Evolutionary conservation across 2,329 filamentous ascomycete genomes (phyloP).

Genomic region (Pseudogymnoascus sp.): DNA sequence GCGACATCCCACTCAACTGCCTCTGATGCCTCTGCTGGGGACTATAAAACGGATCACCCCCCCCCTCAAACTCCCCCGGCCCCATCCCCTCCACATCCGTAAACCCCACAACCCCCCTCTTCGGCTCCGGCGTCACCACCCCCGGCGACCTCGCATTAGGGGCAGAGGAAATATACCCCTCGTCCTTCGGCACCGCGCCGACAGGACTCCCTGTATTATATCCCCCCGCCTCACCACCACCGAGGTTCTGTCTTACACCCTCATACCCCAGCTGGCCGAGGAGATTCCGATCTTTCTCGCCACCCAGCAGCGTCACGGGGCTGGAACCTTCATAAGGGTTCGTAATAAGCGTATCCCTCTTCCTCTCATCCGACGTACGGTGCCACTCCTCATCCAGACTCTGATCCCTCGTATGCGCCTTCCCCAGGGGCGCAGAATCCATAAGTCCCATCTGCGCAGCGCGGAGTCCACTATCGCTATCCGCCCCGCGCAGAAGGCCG

Average conservation of each 20-base stretch:
- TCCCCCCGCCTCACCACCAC: slow-evolving; percentile 27
- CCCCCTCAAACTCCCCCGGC: slow-evolving; percentile 32
- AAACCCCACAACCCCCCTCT: slow-evolving; percentile 38
- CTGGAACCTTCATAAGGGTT: slow-evolving; percentile 61
- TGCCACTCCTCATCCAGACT: slow-evolving; percentile 59
- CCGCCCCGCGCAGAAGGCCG: slow-evolving; percentile 14
- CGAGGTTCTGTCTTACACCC: slow-evolving; percentile 34
- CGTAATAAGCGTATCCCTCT: slow-evolving; percentile 57
- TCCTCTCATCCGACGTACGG: slow-evolving; percentile 52
- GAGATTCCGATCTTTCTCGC: slow-evolving; percentile 36
- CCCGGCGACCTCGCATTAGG: slow-evolving; percentile 45
- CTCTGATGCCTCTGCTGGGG: slow-evolving; percentile 44
- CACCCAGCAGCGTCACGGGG: slow-evolving; percentile 42
- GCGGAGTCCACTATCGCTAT: slow-evolving; percentile 23
- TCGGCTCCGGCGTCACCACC: slow-evolving; percentile 38
- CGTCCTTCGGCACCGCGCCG: slow-evolving; percentile 59
- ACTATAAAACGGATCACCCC: slow-evolving; percentile 59
- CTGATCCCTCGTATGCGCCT: slow-evolving; percentile 45
- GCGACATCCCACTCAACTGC: slow-evolving; percentile 80
- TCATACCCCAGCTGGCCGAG: slow-evolving; percentile 31
- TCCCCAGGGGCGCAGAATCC: slow-evolving; percentile 34
- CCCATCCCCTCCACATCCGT: slow-evolving; percentile 41
- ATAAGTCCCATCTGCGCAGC: slow-evolving; percentile 15
- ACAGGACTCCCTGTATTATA: slow-evolving; percentile 40
- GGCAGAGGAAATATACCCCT: slow-evolving; percentile 82